These are phyloP conservation scores for Neurospora tetraspora DNA, from an alignment of 495 filamentous ascomycete genomes.

Conservation along the genomic window DNA sequence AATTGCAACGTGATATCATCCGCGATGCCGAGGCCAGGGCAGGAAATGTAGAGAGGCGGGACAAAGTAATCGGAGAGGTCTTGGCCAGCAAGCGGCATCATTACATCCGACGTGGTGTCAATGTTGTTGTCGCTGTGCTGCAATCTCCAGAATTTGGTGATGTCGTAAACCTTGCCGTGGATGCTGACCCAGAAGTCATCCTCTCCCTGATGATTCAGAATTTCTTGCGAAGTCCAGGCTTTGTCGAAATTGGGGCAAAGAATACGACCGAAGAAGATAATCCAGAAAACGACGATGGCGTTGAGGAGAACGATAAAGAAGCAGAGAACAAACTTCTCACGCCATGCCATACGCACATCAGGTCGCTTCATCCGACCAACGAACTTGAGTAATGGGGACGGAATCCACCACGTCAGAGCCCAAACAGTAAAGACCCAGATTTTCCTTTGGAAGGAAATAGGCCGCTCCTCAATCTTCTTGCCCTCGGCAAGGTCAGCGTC, in stretches of 20 bases:
- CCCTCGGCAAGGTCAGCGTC: slow-evolving; percentile 70
- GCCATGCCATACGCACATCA: slow-evolving; percentile 93
- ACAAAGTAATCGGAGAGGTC: slow-evolving; percentile 78
- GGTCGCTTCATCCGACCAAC: slow-evolving; percentile 95
- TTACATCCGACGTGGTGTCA: slow-evolving; percentile 51
- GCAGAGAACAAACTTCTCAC: slow-evolving; percentile 83
- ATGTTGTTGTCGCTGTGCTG: slow-evolving; percentile 65
- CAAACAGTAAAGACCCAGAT: slow-evolving; percentile 76
- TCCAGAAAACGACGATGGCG: slow-evolving; percentile 80
- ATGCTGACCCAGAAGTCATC: slow-evolving; percentile 85
- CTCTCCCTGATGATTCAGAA: slow-evolving; percentile 56
- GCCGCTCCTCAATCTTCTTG: slow-evolving; percentile 64
- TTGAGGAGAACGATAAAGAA: slow-evolving; percentile 77
- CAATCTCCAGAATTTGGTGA: slow-evolving; percentile 71
- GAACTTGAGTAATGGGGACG: slow-evolving; percentile 68
- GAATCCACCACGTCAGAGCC: slow-evolving; percentile 89
- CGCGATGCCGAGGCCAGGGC: slow-evolving; percentile 52
- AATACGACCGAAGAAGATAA: slow-evolving; percentile 72
- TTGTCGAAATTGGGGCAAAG: slow-evolving; percentile 90
- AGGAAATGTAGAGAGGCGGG: slow-evolving; percentile 66
- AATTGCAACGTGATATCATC: slow-evolving; percentile 40
- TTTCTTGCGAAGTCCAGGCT: slow-evolving; percentile 68
- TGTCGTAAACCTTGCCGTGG: slow-evolving; percentile 84
- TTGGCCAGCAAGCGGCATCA: slow-evolving; percentile 67
- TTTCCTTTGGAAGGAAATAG: slow-evolving; percentile 51